These are phyloP conservation scores for Sanghuangporus sanghuang DNA, from an alignment of 1,284 basidiomycete species.

Conservation along the genomic window DNA sequence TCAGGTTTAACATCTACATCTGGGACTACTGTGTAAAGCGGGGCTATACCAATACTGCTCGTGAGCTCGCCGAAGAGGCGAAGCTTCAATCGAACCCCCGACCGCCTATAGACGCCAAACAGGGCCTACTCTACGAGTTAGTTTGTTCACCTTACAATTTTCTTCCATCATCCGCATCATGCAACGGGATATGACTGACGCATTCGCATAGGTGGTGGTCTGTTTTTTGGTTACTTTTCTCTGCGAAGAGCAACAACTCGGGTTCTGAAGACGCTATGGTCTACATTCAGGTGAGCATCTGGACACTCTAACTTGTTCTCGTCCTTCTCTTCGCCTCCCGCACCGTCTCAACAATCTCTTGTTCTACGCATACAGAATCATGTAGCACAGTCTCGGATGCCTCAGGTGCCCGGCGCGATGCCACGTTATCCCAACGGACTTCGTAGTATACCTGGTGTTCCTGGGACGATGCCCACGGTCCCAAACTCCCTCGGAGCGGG, in stretches of 20 bases:
- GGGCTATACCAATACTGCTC: conserved; percentile 65
- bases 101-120: conserved; percentile 75
- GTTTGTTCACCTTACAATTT: conserved; percentile 27
- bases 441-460: conserved; percentile 4
- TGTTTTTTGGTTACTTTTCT: conserved; percentile 80
- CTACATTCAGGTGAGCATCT: conserved; percentile 56
- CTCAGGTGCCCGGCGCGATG: conserved; percentile 25
- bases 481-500: not conserved
- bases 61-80: conserved; percentile 58
- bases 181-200: not conserved
- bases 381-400: conserved; percentile 22
- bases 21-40: conserved; percentile 77
- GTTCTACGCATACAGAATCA: conserved; percentile 32
- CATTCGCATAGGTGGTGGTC: conserved; percentile 66
- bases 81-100: conserved; percentile 51
- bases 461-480: not conserved
- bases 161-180: not conserved
- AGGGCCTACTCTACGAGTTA: conserved; percentile 77
- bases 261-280: conserved; percentile 64
- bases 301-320: conserved; percentile 11
- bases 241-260: conserved; percentile 60
- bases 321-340: conserved; percentile 16
- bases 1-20: conserved; percentile 83
- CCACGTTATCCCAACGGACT: conserved; percentile 23
- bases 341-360: conserved; percentile 23